phyloP scores from a whole-genome alignment of 371 early-diverging fungal genomes.

The Batkoa obscura region DNA sequence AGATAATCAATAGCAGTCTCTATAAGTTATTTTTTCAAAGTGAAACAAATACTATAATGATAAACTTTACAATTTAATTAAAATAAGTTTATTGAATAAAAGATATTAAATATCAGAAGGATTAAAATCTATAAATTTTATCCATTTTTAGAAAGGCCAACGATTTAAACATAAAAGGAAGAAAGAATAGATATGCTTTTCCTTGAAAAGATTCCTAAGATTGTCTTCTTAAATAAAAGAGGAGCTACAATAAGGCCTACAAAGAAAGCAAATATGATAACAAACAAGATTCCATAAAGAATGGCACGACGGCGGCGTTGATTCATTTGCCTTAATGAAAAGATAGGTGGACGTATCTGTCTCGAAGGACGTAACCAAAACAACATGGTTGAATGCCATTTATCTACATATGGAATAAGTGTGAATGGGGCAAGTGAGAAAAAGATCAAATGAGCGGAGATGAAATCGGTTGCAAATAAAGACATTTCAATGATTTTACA shows the following conservation, averaged over 20 bases:
- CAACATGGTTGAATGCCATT: slow-evolving; percentile 60
- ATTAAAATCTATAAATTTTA: too few relatives aligned
- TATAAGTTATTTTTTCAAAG: too few relatives aligned
- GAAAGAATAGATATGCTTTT: neutral
- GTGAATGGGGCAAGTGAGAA: slow-evolving; percentile 50
- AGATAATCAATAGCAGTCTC: too few relatives aligned
- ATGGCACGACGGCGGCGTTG: slow-evolving; percentile 40
- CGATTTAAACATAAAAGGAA: neutral
- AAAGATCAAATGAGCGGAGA: slow-evolving; percentile 48
- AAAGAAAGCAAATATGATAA: slow-evolving; percentile 27
- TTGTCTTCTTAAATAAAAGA: neutral
- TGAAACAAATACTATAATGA: too few relatives aligned
- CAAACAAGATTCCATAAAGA: slow-evolving; percentile 47
- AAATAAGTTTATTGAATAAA: too few relatives aligned
- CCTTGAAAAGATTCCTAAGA: neutral
- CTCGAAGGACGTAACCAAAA: slow-evolving; percentile 73
- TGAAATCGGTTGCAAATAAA: slow-evolving; percentile 60
- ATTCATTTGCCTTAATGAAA: slow-evolving; percentile 37
- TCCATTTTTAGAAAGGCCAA: too few relatives aligned
- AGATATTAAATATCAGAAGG: too few relatives aligned
- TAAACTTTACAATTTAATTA: too few relatives aligned
- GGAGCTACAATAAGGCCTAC: slow-evolving; percentile 39
- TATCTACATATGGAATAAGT: slow-evolving; percentile 51
- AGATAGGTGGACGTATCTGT: slow-evolving; percentile 58
- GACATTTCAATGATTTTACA: slow-evolving; percentile 79